Conservation (phyloP, 352 stramenopile species). For the Globisporangium sylvaticum region DNA sequence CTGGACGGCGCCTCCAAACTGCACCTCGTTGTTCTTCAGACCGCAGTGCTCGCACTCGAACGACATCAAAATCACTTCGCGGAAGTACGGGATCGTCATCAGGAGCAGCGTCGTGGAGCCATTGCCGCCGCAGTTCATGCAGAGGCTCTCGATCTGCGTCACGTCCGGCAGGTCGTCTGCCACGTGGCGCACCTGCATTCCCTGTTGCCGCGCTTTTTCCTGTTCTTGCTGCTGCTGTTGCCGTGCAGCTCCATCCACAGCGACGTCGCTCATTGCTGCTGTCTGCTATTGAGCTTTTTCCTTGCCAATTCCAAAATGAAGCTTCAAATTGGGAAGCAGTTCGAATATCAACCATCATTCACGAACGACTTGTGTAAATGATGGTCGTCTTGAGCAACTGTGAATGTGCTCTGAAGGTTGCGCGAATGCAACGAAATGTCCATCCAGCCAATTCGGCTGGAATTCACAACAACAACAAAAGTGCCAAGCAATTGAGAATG, state of each 20-base stretch:
- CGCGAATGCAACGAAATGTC: not conserved
- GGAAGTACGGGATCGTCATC: not conserved
- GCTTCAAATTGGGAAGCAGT: not conserved
- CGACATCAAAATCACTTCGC: not conserved
- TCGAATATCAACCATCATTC: not conserved
- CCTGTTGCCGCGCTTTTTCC: not conserved
- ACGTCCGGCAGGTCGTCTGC: not conserved
- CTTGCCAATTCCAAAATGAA: not conserved
- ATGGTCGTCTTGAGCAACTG: not conserved
- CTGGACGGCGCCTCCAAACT: not conserved
- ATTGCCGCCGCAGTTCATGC: not conserved
- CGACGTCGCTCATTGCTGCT: not conserved
- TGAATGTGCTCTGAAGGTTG: not conserved
- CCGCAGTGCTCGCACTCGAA: not conserved
- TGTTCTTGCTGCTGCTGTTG: not conserved
- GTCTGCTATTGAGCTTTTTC: not conserved
- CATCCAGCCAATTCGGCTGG: not conserved
- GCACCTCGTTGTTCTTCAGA: not conserved
- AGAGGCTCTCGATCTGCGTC: not conserved
- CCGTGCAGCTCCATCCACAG: not conserved
- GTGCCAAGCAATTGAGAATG: not conserved
- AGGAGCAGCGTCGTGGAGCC: not conserved
- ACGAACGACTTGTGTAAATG: not conserved
- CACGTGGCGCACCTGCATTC: not conserved
- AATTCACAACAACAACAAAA: not conserved